Base-by-base conservation (phyloP, 2,329 filamentous ascomycete genomes). In the Monosporascus sp. region DNA sequence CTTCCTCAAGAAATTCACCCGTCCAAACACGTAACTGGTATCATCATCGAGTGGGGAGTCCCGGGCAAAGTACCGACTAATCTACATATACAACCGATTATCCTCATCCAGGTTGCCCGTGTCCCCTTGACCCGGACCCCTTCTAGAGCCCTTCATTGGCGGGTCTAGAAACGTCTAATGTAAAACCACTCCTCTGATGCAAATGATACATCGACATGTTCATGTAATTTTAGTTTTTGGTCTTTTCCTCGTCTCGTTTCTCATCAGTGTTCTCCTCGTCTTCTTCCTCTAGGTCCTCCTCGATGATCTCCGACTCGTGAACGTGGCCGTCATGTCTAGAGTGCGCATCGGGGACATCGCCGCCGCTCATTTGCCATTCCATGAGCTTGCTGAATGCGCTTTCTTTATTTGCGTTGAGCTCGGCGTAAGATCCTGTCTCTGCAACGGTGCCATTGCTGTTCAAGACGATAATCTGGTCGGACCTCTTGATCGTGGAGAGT, bases 291-390 rank as follows among this genome's bases (percentile, higher is more conserved):
- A 78, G 64, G 24, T 78, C 75, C 54, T 76, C 73, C 61, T 79
- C 77, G 24, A 81, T 74, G 62, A 77, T 76, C 64, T 83, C 79
- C 5, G 64, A 69, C 64, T 82, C 78, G 0, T 75, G 77, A 43
- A 82, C 74, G 54, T 75, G 70, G 4, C 70, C 69, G 9, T 66
- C 67, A 62, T 61, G n/a, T 64, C 67, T 22, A 58, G 65, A 48
- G 56, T 66, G 20, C 59, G 67, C 73, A 4, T 77, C 69, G 0
- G 77, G 70, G 8, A 77, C 65, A 52, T 96, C 90, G 8, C 88
- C 88, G 14, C 92, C 93, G 63, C 82, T 94, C 83, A 97, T 89
- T 74, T 99, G 94, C 92, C 92, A 97, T 72, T 97, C 93, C 94
- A 99, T 99, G 50, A 99, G 77, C 73, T 88, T 94, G 63, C 86